A percentile compares a stretch with the other conserved stretches of the same genome.
These are phyloP conservation scores for Umbelopsis sp. DNA, from an alignment of 192 early-diverging fungal genomes.

Conservation along the genomic window DNA sequence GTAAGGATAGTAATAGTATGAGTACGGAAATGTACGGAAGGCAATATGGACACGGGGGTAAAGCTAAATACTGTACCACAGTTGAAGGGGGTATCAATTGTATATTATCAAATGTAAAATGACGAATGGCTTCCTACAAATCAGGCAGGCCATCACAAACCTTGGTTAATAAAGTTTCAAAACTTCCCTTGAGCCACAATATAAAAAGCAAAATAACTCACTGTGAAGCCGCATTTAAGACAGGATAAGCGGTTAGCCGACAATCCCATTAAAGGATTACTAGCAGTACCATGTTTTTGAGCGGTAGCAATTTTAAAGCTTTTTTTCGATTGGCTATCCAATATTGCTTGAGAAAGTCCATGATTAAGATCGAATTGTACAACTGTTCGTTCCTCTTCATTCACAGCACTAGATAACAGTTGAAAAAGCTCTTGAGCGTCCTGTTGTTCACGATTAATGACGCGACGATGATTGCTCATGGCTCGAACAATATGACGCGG, in stretches of 20 bases:
- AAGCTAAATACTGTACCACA: constrained; percentile 19
- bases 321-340: not conserved
- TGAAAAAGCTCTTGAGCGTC: constrained; percentile 92
- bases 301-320: not conserved
- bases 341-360: not conserved
- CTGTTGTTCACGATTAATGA: constrained; percentile 77
- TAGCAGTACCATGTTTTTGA: not conserved
- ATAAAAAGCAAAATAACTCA: constrained; percentile 29
- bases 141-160: not conserved
- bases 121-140: constrained; percentile 66
- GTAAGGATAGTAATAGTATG: not conserved
- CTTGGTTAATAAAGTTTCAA: constrained; percentile 3
- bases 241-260: constrained; percentile 78
- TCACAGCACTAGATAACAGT: constrained; percentile 72
- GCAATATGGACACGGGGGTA: no score
- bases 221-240: constrained; percentile 76
- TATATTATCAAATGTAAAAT: constrained; percentile 82
- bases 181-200: not conserved
- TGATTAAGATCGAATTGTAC: not conserved
- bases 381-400: constrained; percentile 56
- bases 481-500: constrained; percentile 66
- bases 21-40: no score
- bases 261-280: constrained; percentile 80
- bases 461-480: constrained; percentile 52
- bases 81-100: constrained; percentile 67